Base-by-base conservation (phyloP, 2,329 filamentous ascomycete genomes). In the Gnomoniopsis sp. region DNA sequence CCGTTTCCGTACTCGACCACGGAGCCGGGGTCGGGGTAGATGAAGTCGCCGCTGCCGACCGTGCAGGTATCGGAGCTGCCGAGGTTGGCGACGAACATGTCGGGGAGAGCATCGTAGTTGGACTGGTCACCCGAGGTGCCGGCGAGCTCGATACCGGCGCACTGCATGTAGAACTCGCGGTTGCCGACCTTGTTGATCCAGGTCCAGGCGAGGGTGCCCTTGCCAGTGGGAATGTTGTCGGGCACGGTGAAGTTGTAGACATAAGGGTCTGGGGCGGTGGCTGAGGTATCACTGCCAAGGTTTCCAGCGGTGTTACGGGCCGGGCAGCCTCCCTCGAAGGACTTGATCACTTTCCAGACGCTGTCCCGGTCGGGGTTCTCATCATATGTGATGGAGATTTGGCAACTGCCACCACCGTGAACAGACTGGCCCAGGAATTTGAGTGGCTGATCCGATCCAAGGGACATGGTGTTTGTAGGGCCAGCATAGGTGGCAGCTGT, bases 101-200 rank as follows among this genome's bases (percentile, higher is more conserved):
- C 77, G 0, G 91, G 91, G 14, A 96, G 87, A 0, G 75, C 71
- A 43, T 83, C 70, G 62, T 88, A 82, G 64, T 83, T 83, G 1
- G 77, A 72, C 57, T 84, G 67, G 47, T 73, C 72, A 54, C 82
- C 82, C 0, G 74, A 75, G 0, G 62, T 64, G 10, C 83, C 83
- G 0, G 83, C 84, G 23, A 98, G 79, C 0, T 79, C 82, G 50
- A 96, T 73, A 0, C 90, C 85, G 0, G 89, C 91, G 66, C 93
- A 99, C 81, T 96, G 96, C 92, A 96, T 96, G 81, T 98, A 97
- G 82, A 96, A 91, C 71, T 98, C 95, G 1, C 93, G 88, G 77
- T 96, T 96, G 2, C 95, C 95, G 11, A 96, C 69, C 60, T 88
- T 89, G 79, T 98, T 98, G 74, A 96, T 86, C 95, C 95, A 98